Conservation (phyloP, 352 stramenopile genomes). For the Pythium myriotylum region DNA sequence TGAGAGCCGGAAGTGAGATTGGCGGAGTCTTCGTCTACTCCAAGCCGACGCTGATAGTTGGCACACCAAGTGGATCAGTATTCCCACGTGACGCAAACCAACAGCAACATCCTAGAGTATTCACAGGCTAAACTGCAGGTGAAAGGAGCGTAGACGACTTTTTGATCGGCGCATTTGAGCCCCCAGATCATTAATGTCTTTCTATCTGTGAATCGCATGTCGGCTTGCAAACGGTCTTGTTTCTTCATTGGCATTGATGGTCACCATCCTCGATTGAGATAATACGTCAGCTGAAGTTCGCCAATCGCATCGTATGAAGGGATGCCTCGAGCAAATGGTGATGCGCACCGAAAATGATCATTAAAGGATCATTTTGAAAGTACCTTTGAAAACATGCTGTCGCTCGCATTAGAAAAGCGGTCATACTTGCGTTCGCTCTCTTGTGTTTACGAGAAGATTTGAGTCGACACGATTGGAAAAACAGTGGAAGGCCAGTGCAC, state of each 20-base stretch:
- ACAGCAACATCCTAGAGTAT: conserved; percentile 3
- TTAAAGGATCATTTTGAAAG: conserved; percentile 32
- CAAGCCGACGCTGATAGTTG: conserved; percentile 7
- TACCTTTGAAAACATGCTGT: conserved; percentile 38
- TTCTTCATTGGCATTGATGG: not conserved
- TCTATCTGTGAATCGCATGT: no score
- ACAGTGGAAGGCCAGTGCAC: conserved; percentile 7
- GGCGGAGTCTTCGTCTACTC: conserved; percentile 6
- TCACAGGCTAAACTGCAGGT: no score
- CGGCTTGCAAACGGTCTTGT: no score
- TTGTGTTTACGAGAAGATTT: conserved; percentile 33
- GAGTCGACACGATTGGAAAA: not conserved
- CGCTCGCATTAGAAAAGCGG: conserved; percentile 36
- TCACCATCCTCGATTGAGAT: conserved; percentile 18
- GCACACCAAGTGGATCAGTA: not conserved
- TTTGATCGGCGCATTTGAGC: conserved; percentile 36
- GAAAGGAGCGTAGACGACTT: conserved; percentile 23
- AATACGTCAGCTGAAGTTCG: conserved; percentile 38
- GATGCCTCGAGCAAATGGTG: conserved; percentile 43
- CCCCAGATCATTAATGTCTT: conserved; percentile 35
- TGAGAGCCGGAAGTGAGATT: conserved; percentile 7
- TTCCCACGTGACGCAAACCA: conserved; percentile 1
- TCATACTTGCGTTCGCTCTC: conserved; percentile 36
- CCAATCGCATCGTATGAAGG: conserved; percentile 23
- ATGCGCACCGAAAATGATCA: conserved; percentile 37